Base-by-base conservation (phyloP, 129 eudicot genomes). In the Gnaphalium uliginosum region DNA sequence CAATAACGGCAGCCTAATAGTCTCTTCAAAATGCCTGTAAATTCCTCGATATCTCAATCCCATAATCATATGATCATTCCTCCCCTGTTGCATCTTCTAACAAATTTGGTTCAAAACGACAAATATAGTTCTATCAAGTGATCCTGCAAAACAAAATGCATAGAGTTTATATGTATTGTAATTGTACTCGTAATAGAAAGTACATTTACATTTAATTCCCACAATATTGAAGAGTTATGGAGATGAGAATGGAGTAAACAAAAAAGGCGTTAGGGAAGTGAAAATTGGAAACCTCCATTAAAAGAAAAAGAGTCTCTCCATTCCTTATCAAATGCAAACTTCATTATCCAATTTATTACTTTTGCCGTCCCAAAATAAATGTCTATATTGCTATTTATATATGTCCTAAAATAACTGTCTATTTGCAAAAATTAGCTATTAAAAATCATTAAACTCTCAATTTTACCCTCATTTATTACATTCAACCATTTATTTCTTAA, bases 11-110 rank as follows among this genome's bases (percentile, higher is more conserved):
- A 22, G 57, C 18, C 63, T 18, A 50, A 66, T 66, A 15, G 59
- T 63, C 4, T 76, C 69, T 18, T 66, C 11, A n/a, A 76, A 64
- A 37, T 65, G 81, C 17, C 81, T 53, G 46, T 81, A 43, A 81
- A 81, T 26, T 73, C 78, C 56, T 61, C 65, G 10, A 14, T 21
- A 78, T 43, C 71, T 25, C 9, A 62, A 41, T 65, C 30, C 11
- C 13, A n/a, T 56, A 22, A 21, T 30, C 8, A 41, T 56, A 8
- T 65, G 69, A 71, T 71, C 46, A 2, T 32, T 58, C 27, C 46
- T 58, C 13, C 10, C 22, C 8, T 39, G 59, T 10, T 76, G 80
- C 58, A 53, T 33, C n/a, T 48, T 75, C 11, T 50, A 27, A 6
- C 13, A 58, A n/a, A 25, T 65, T 66, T 9, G 17, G 59, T 53